Evolutionary conservation across 202 grass and related monocot species (phyloP).

Genomic region (Eragrostis tef): DNA sequence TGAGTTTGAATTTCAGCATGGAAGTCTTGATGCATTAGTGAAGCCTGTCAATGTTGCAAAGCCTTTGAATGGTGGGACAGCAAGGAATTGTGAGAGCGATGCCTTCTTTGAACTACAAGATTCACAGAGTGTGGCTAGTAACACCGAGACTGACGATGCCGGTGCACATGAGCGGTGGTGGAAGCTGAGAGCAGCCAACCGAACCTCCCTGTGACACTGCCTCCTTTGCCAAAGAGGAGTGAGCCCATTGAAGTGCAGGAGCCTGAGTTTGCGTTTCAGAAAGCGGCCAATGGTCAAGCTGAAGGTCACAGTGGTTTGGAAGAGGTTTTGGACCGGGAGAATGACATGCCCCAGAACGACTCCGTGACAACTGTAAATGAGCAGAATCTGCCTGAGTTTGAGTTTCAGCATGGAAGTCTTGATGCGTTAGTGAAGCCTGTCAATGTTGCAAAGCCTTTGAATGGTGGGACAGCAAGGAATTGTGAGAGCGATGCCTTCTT

Average conservation of each 20-base stretch:
- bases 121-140: conserved; percentile 64
- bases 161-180: conserved; percentile 51
- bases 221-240: conserved; percentile 30
- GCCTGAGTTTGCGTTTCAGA: conserved; percentile 41
- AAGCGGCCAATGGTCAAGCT: conserved; percentile 21
- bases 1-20: conserved; percentile 48
- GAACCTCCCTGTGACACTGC: background rate
- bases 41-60: conserved; percentile 45
- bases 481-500: conserved; percentile 59
- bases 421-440: conserved; percentile 39
- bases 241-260: conserved; percentile 45
- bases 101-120: conserved; percentile 76
- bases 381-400: conserved; percentile 40
- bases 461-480: conserved; percentile 39
- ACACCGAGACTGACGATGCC: conserved; percentile 61
- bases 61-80: conserved; percentile 20
- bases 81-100: conserved; percentile 47
- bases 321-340: conserved; percentile 34
- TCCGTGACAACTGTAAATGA: conserved; percentile 34
- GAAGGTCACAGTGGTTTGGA: conserved; percentile 32
- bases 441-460: conserved; percentile 38
- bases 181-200: conserved; percentile 45
- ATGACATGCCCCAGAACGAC: conserved; percentile 47
- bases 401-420: conserved; percentile 44
- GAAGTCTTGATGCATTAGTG: conserved; percentile 32